A percentile compares a stretch with the other conserved stretches of the same genome.
Conservation (phyloP, 257 asterid genomes). For the Verbascum thapsus region DNA sequence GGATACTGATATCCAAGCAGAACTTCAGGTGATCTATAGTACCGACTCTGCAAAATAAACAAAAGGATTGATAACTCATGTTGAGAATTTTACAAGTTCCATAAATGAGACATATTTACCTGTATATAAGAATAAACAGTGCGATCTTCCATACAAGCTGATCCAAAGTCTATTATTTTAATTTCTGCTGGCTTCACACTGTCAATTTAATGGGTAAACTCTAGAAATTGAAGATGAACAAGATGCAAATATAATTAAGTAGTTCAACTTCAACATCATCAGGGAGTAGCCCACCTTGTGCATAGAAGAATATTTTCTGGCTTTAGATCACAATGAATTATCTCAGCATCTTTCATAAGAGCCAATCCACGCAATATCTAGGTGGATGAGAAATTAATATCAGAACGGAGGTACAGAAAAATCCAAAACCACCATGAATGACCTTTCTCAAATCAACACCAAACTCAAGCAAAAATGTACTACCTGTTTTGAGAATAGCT, state of each 20-base stretch:
- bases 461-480: slow-evolving; percentile 28
- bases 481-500: slow-evolving; percentile 97
- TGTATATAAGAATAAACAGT: slow-evolving; percentile 97
- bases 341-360: slow-evolving; percentile 92
- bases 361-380: slow-evolving; percentile 93
- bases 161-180: slow-evolving; percentile 97
- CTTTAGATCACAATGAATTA: slow-evolving; percentile 96
- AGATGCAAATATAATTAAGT: slow-evolving; percentile 28
- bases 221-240: slow-evolving; percentile 28
- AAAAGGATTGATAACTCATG: slow-evolving; percentile 29
- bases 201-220: slow-evolving; percentile 45
- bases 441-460: slow-evolving; percentile 26
- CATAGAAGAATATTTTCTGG: slow-evolving; percentile 97
- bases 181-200: slow-evolving; percentile 93
- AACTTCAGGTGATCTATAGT: slow-evolving; percentile 98
- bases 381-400: slow-evolving; percentile 30
- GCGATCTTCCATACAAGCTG: slow-evolving; percentile 96
- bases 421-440: slow-evolving; percentile 29
- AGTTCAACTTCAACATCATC: slow-evolving; percentile 35
- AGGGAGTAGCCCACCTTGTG: slow-evolving; percentile 67
- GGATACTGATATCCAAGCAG: slow-evolving; percentile 99
- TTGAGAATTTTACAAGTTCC: slow-evolving; percentile 26
- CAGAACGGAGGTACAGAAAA: slow-evolving; percentile 23
- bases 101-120: slow-evolving; percentile 44
- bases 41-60: slow-evolving; percentile 79